Percentiles rank a stretch among this genome's conserved stretches.
Evolutionary conservation across 352 stramenopile species (phyloP).

Genomic region (Phytophthora constricta): DNA sequence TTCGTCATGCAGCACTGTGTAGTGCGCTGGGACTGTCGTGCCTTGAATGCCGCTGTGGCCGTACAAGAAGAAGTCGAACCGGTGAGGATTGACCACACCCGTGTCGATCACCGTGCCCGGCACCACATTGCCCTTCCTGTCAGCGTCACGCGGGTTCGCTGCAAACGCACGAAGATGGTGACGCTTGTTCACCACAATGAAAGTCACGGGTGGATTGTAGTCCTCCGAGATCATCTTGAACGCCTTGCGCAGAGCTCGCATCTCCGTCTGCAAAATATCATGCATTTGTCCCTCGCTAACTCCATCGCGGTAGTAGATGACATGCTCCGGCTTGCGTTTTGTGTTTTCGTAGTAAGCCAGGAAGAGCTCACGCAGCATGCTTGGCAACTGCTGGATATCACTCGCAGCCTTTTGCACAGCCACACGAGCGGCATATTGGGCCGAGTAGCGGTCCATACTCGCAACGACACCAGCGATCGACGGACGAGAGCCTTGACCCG

Average conservation of each 20-base stretch:
- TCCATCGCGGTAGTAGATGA: constrained; percentile 89
- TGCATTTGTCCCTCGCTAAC: constrained; percentile 84
- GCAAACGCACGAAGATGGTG: constrained; percentile 84
- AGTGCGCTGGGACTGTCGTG: constrained; percentile 83
- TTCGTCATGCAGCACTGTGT: constrained; percentile 83
- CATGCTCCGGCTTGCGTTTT: constrained; percentile 69
- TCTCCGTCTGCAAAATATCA: constrained; percentile 74
- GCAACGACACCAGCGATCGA: constrained; percentile 81
- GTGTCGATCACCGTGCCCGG: constrained; percentile 82
- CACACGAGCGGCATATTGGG: constrained; percentile 62
- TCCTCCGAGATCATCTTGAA: constrained; percentile 60
- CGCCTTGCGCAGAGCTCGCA: constrained; percentile 80
- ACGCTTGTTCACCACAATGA: constrained; percentile 88
- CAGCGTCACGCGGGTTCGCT: constrained; percentile 37
- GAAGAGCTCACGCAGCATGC: constrained; percentile 75
- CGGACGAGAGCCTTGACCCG: constrained; percentile 53
- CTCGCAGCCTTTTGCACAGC: constrained; percentile 50
- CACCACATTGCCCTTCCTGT: constrained; percentile 73
- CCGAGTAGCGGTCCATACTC: constrained; percentile 69
- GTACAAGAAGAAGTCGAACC: constrained; percentile 89
- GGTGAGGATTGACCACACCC: constrained; percentile 78
- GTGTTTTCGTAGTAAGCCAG: constrained; percentile 76
- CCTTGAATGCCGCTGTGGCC: constrained; percentile 82
- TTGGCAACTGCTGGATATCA: constrained; percentile 61
- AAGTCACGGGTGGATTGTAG: constrained; percentile 82